Base-by-base conservation (phyloP, 768 basidiomycete species). In the Boletus pseudopeckii region DNA sequence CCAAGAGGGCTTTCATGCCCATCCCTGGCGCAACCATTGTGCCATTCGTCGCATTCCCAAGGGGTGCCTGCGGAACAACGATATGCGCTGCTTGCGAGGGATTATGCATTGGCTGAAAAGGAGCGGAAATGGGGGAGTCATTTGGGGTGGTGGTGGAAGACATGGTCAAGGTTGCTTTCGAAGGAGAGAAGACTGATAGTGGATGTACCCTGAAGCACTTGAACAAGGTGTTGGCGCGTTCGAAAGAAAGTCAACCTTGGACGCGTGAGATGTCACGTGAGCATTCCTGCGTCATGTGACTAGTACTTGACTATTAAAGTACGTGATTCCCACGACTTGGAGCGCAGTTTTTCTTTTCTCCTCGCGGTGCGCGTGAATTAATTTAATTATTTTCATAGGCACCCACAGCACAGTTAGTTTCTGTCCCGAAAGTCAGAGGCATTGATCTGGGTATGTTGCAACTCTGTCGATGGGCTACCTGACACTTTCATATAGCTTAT, bases 1-100 rank as follows among this genome's bases (percentile, higher is more conserved):
- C 92, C 22, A 99, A 73, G 37, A 99, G 79, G 1, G 96, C 93
- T 69, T 92, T 97, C 47, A 89, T 86, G 15, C 92, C 94, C 80
- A 93, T 81, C 33, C 86, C 86, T 32, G 80, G 82, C 14, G 75
- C 82, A 55, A 79, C 83, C 28, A 68, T 74, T 22, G 78, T 72
- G 15, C 76, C 77, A 51, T 79, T 80, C 33, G 79, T 78, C 11
- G 79, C 66, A 59, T 85, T 90, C 14, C 89, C 88, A 5, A 92
- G 77, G 6, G 88, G 89, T 28, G 88, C 90, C 64, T 91, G 85
- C 1, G 91, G 90, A 14, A 88, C 78, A 41, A 85, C 83, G 59
- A 92, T 74, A 54, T 84, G 81, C 2, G 91, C 91, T 38, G 89
- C 88, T 63, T 88, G 86, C 2, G 80, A 78, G 15, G 92, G 91